Evolutionary conservation across 257 asterid species (phyloP), one percentile per base, ranked within the genome.

Genomic region (Lavandula angustifolia): DNA sequence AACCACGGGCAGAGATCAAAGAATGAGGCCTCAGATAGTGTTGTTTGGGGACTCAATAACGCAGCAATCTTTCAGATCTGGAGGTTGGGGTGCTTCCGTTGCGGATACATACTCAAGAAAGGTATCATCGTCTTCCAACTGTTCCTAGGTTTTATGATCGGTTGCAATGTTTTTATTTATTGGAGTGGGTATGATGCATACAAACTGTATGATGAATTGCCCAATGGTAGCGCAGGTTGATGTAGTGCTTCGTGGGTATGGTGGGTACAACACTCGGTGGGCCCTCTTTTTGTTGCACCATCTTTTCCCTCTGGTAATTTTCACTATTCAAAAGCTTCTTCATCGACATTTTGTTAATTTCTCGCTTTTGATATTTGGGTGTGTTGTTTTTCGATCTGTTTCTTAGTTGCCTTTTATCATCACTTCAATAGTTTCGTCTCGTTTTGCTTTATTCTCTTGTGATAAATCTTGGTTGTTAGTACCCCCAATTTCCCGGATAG

Each of bases 251-350:
- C 95, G 97, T 43, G 97, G 99, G n/a, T 92, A 82, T 68, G 82
- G 88, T 64, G 99, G 99, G 66, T 92, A 92, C 87, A 89, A 87
- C 84, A 85, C 96, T 17, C 79, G 91, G 42, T 92, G 97, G 96
- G 97, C 96, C 63, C 64, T 89, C 72, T 89, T 92, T 88, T 80
- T 92, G 90, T 72, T 92, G 75, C 82, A 84, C 38, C 95, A 87
- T 73, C 67, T 92, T 54, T 88, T 92, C 70, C 92, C 96, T 71
- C 70, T 76, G 94, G 97, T 88, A 82, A 56, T 59, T 44, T 13
- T 29, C 10, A 50, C 35, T 62, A 67, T 35, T 65, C 4, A 34
- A 8, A 9, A 1, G 0, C 12, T 9, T 53, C n/a, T 0, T 7
- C 35, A 29, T 33, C 44, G 10, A 7, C 16, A 12, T 29, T 58